Conservation (phyloP, 2,329 filamentous ascomycete species). For the Madurella fahalii region DNA sequence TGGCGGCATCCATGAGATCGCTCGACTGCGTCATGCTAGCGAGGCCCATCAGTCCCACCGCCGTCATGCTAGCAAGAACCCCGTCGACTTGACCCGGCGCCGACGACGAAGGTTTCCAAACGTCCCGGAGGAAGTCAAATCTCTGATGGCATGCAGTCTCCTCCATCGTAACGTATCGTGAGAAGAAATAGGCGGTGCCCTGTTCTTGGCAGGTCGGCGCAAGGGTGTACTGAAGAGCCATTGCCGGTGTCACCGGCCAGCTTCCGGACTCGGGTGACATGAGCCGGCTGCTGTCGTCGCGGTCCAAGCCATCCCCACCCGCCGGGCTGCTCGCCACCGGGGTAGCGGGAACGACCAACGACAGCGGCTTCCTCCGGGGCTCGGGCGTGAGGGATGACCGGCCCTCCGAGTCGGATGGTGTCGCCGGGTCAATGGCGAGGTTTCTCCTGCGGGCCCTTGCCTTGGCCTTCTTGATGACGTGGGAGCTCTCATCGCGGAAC, state of each 20-base stretch:
- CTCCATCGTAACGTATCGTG: slow-evolving; percentile 46
- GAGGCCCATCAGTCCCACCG: slow-evolving; percentile 51
- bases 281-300: slow-evolving; percentile 29
- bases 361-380: slow-evolving; percentile 20
- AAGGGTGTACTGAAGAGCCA: slow-evolving; percentile 31
- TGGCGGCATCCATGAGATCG: slow-evolving; percentile 44
- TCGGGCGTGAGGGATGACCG: slow-evolving; percentile 23
- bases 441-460: slow-evolving; percentile 30
- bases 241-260: slow-evolving; percentile 30
- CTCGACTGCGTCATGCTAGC: slow-evolving; percentile 42
- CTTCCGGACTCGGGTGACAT: slow-evolving; percentile 33
- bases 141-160: slow-evolving; percentile 45
- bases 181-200: slow-evolving; percentile 48
- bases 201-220: slow-evolving; percentile 39
- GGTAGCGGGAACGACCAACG: slow-evolving; percentile 21
- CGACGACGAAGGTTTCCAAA: slow-evolving; percentile 45
- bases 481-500: slow-evolving; percentile 54
- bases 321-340: slow-evolving; percentile 16
- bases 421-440: slow-evolving; percentile 17
- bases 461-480: slow-evolving; percentile 51
- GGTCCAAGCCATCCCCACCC: slow-evolving; percentile 10
- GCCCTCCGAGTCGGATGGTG: slow-evolving; percentile 23
- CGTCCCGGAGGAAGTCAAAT: slow-evolving; percentile 50
- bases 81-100: slow-evolving; percentile 38
- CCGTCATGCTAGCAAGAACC: slow-evolving; percentile 50